Conservation (phyloP, 345 rosid genomes). For the Citrus hindsii region DNA sequence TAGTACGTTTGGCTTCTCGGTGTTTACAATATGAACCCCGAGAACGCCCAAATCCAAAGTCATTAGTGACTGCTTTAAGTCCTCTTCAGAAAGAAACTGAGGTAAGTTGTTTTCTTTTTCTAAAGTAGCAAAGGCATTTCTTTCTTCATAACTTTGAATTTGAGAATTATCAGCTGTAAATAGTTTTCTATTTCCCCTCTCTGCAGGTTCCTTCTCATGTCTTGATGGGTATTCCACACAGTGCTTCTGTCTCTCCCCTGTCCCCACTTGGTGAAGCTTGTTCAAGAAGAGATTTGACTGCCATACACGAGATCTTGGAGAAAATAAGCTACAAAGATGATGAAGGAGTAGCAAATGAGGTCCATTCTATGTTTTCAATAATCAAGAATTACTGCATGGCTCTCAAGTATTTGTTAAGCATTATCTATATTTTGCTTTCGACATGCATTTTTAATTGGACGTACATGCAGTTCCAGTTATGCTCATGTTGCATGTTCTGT, state of each 20-base stretch:
- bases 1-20: constrained; percentile 85
- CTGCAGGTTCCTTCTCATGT: constrained; percentile 80
- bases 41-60: constrained; percentile 84
- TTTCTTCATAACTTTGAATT: not conserved
- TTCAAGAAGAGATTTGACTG: constrained; percentile 74
- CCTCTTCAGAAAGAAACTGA: constrained; percentile 89
- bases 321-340: constrained; percentile 80
- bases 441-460: not conserved
- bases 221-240: constrained; percentile 77
- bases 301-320: constrained; percentile 75
- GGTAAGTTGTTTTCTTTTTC: constrained; percentile 39
- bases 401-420: not conserved
- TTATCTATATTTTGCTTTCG: not conserved
- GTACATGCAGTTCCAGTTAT: not conserved
- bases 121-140: constrained; percentile 11
- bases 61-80: constrained; percentile 64
- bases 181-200: not conserved
- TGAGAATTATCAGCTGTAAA: not conserved
- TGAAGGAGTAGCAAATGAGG: constrained; percentile 91
- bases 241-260: constrained; percentile 49
- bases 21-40: constrained; percentile 94
- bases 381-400: not conserved
- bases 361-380: constrained; percentile 12
- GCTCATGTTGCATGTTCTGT: not conserved
- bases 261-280: constrained; percentile 97